Evolutionary conservation across 1,284 basidiomycete species (phyloP).

Genomic region (Apiotrichum mycotoxinovorans): DNA sequence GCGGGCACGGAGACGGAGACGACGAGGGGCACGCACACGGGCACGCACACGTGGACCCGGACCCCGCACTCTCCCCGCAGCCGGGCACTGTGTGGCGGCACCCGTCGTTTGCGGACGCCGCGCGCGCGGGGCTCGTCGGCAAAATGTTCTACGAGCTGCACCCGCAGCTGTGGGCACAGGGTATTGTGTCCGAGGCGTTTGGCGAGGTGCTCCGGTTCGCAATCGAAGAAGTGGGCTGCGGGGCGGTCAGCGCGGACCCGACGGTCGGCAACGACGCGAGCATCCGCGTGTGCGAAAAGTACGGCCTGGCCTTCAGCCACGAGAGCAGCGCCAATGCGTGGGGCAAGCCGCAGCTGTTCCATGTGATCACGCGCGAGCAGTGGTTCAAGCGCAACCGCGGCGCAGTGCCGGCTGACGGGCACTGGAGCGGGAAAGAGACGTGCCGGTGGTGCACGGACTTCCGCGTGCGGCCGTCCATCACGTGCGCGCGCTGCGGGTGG

Average conservation of each 20-base stretch:
- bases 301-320: slow-evolving; percentile 31
- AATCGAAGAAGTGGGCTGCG: slow-evolving; percentile 43
- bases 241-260: slow-evolving; percentile 33
- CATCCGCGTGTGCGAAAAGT: slow-evolving; percentile 36
- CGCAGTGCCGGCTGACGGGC: not conserved
- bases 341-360: slow-evolving; percentile 36
- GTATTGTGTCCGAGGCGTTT: slow-evolving; percentile 45
- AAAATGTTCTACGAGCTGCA: slow-evolving; percentile 48
- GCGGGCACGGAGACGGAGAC: too few species aligned
- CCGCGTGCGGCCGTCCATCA: slow-evolving; percentile 18
- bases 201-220: slow-evolving; percentile 45
- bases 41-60: not conserved
- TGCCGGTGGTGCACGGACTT: slow-evolving; percentile 47
- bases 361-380: slow-evolving; percentile 34
- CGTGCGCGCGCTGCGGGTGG: slow-evolving; percentile 37
- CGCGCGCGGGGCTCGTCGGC: slow-evolving; percentile 23
- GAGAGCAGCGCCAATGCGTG: slow-evolving; percentile 26
- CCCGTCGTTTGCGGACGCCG: slow-evolving; percentile 23
- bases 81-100: slow-evolving; percentile 24
- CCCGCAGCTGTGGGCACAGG: slow-evolving; percentile 46
- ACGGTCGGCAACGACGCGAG: slow-evolving; percentile 37
- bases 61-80: not conserved
- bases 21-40: not conserved
- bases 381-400: slow-evolving; percentile 34
- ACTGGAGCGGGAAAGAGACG: slow-evolving; percentile 35